These are phyloP conservation scores for Trichoderma polysporum DNA, from an alignment of 2,329 filamentous ascomycete species.

Conservation along the genomic window DNA sequence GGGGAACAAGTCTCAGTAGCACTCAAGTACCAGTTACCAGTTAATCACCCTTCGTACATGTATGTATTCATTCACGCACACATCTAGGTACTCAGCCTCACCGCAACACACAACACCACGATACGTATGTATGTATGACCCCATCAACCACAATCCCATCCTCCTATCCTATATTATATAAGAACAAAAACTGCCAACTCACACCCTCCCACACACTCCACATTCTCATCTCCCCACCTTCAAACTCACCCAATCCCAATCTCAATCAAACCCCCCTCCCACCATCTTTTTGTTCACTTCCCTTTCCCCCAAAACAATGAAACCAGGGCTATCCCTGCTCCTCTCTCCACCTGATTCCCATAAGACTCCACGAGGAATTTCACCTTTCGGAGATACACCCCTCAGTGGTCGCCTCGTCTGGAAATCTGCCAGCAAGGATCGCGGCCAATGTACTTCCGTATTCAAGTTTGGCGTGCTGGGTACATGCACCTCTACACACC, in stretches of 20 bases:
- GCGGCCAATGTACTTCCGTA: too few relatives aligned
- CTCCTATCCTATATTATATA: not conserved
- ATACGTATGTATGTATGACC: not conserved
- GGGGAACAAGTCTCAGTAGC: not conserved
- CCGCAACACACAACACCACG: not conserved
- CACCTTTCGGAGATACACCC: not conserved
- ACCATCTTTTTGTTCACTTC: not conserved
- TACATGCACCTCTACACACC: too few relatives aligned
- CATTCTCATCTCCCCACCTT: not conserved
- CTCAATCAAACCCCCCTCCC: not conserved
- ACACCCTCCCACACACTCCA: not conserved
- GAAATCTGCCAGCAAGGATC: not conserved
- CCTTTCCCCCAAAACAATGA: not conserved
- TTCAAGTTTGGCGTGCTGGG: too few relatives aligned
- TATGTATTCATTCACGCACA: not conserved
- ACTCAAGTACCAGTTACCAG: not conserved
- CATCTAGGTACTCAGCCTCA: not conserved
- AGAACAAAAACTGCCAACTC: not conserved
- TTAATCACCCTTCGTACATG: not conserved
- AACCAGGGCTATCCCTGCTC: not conserved
- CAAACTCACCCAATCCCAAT: not conserved
- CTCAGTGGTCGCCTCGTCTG: not conserved
- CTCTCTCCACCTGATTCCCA: not conserved
- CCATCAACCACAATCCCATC: not conserved
- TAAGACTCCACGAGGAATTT: not conserved